Conservation (phyloP, 495 filamentous ascomycete species). For the Talaromyces liani region DNA sequence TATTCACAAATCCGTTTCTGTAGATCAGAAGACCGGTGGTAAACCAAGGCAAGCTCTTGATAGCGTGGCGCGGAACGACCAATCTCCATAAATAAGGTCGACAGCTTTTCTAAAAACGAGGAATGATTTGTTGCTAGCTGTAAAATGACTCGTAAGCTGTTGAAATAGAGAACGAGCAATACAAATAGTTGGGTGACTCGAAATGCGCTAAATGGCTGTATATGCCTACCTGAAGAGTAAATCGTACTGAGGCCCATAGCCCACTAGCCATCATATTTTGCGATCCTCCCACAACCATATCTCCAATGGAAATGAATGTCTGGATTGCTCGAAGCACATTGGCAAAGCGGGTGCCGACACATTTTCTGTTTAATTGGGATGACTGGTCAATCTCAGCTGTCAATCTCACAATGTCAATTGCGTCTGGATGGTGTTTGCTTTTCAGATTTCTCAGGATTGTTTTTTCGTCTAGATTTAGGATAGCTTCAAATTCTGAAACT, state of each 20-base stretch:
- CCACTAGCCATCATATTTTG: conserved; percentile 40
- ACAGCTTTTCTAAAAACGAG: conserved; percentile 33
- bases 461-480: conserved; percentile 31
- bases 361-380: not conserved
- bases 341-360: not conserved
- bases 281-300: conserved; percentile 26
- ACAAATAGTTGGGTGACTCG: too few species aligned
- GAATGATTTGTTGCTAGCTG: conserved; percentile 3
- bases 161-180: too few species aligned
- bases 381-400: not conserved
- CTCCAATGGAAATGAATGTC: not conserved
- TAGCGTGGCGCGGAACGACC: conserved; percentile 35
- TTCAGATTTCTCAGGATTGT: conserved; percentile 18
- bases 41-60: conserved; percentile 30
- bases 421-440: conserved; percentile 17
- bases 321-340: not conserved
- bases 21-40: conserved; percentile 28
- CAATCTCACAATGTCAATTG: not conserved
- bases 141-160: not conserved
- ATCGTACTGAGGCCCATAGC: conserved; percentile 35
- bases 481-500: conserved; percentile 30
- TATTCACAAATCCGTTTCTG: conserved; percentile 35
- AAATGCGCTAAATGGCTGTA: not conserved
- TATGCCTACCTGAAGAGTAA: conserved; percentile 27
- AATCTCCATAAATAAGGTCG: conserved; percentile 30